Conservation (phyloP, 2,329 filamentous ascomycete species). For the Neocatenulostroma microsporum region DNA sequence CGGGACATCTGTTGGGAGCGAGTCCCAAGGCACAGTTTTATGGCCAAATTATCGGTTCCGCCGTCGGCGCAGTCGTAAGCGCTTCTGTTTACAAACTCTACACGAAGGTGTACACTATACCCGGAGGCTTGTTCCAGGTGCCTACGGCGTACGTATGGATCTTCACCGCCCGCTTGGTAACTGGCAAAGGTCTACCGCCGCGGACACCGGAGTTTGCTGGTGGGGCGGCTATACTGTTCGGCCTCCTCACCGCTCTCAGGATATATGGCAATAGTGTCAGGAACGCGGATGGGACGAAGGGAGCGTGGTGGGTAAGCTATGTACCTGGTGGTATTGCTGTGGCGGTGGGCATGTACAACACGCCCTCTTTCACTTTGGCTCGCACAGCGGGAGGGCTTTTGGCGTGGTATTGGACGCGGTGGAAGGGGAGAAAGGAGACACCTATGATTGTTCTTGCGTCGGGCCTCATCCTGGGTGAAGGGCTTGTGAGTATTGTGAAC, state of each 20-base stretch:
- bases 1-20: slow-evolving; percentile 84
- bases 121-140: slow-evolving; percentile 83
- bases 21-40: slow-evolving; percentile 94
- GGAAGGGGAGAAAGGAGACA: slow-evolving; percentile 53
- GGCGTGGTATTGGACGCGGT: slow-evolving; percentile 68
- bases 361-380: slow-evolving; percentile 88
- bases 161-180: slow-evolving; percentile 88
- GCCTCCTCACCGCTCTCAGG: slow-evolving; percentile 60
- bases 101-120: slow-evolving; percentile 80
- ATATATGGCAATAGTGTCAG: slow-evolving; percentile 46
- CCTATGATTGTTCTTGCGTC: slow-evolving; percentile 82
- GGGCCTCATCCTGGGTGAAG: slow-evolving; percentile 87
- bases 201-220: slow-evolving; percentile 76
- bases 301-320: slow-evolving; percentile 58
- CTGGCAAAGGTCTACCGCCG: slow-evolving; percentile 74
- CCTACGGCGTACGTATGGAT: slow-evolving; percentile 97
- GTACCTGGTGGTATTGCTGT: slow-evolving; percentile 93
- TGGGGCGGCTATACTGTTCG: slow-evolving; percentile 67
- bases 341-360: slow-evolving; percentile 96
- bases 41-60: slow-evolving; percentile 86
- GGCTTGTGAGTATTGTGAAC: slow-evolving; percentile 85
- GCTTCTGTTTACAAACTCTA: slow-evolving; percentile 86
- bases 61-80: slow-evolving; percentile 75
- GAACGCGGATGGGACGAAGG: slow-evolving; percentile 26
- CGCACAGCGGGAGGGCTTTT: slow-evolving; percentile 70